Evolutionary conservation across 2,329 filamentous ascomycete species (phyloP).

Genomic region (Annulohypoxylon truncatum): DNA sequence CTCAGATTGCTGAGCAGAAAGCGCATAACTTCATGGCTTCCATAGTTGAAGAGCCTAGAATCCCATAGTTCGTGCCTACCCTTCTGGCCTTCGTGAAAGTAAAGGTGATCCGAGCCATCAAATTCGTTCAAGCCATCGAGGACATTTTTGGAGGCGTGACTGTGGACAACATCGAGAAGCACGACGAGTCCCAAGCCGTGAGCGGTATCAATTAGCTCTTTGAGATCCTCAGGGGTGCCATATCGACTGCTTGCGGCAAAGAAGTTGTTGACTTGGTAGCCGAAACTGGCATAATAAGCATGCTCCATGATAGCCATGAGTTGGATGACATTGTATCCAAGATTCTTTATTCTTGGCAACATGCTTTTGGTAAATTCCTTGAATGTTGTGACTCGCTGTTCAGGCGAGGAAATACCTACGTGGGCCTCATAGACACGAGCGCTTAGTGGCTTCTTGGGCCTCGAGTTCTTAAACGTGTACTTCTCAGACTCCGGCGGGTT

Average conservation of each 20-base stretch:
- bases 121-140: slow-evolving; percentile 96
- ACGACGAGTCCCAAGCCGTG: slow-evolving; percentile 92
- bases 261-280: slow-evolving; percentile 99
- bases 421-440: slow-evolving; percentile 98
- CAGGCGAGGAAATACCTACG: slow-evolving; percentile 94
- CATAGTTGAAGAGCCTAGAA: slow-evolving; percentile 97
- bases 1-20: slow-evolving; percentile 95
- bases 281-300: slow-evolving; percentile 98
- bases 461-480: slow-evolving; percentile 86
- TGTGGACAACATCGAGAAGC: slow-evolving; percentile 95
- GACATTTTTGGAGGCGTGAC: slow-evolving; percentile 97
- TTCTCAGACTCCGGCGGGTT: slow-evolving; percentile 82
- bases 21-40: slow-evolving; percentile 91
- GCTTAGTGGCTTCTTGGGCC: slow-evolving; percentile 85
- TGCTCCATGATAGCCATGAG: slow-evolving; percentile 99
- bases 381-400: slow-evolving; percentile 89
- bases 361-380: slow-evolving; percentile 96
- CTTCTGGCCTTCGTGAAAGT: slow-evolving; percentile 89
- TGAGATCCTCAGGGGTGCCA: slow-evolving; percentile 91
- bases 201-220: slow-evolving; percentile 95
- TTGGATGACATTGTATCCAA: slow-evolving; percentile 98
- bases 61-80: slow-evolving; percentile 96
- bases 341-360: slow-evolving; percentile 86
- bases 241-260: slow-evolving; percentile 97
- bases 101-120: slow-evolving; percentile 92